Conservation (phyloP, 1,284 basidiomycete genomes). For the Cutaneotrichosporon daszewskae region DNA sequence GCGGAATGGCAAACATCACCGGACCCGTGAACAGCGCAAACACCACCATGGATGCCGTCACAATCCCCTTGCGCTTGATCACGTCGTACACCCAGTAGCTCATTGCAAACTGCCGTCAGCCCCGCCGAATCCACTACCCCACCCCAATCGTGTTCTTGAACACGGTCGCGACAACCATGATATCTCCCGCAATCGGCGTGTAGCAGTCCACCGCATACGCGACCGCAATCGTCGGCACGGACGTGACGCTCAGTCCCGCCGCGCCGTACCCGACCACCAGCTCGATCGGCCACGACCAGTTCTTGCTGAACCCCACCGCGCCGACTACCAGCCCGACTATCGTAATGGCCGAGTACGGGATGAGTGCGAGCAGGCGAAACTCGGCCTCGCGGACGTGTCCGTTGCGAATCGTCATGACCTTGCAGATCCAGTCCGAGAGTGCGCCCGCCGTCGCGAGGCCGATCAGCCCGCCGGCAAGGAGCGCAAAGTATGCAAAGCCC, state of each 20-base stretch:
- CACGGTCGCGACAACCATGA: constrained; percentile 17
- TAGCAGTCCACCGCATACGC: constrained; percentile 19
- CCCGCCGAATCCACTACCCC: too few relatives aligned
- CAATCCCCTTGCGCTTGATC: constrained; percentile 2
- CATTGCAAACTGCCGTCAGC: constrained; percentile 14
- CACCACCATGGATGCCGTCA: constrained; percentile 10
- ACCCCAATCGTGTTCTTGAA: constrained; percentile 16
- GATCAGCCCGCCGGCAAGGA: constrained; percentile 14
- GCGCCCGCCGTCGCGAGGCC: constrained; percentile 14
- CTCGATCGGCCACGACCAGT: constrained; percentile 10
- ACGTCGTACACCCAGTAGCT: constrained; percentile 12
- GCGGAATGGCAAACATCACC: constrained; percentile 9
- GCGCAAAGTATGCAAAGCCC: constrained; percentile 17
- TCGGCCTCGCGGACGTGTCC: constrained; percentile 16
- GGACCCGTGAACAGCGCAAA: constrained; percentile 10
- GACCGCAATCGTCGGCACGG: constrained; percentile 8
- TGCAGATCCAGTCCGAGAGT: constrained; percentile 11
- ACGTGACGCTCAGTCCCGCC: constrained; percentile 12
- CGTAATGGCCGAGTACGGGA: constrained; percentile 8
- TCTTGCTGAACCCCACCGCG: constrained; percentile 5
- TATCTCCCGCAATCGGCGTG: constrained; percentile 15
- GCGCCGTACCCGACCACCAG: constrained; percentile 8
- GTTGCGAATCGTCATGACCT: constrained; percentile 10
- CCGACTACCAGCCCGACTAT: constrained; percentile 8
- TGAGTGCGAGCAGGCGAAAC: constrained; percentile 15